Evolutionary conservation across 306 rosid genomes (phyloP).

Genomic region (Cucumis sativus): DNA sequence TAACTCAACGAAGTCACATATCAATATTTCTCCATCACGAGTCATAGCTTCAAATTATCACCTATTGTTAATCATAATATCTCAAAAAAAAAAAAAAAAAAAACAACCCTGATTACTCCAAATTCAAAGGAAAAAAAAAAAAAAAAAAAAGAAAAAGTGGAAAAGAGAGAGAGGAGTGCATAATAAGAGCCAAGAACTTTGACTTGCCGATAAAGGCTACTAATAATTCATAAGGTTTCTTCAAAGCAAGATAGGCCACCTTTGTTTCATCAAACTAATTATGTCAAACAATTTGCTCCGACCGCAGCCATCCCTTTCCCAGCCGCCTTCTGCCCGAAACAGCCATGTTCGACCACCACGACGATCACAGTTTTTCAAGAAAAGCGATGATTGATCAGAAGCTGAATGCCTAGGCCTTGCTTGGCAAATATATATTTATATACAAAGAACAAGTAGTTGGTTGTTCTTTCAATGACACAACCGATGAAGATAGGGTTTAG

Average conservation of each 20-base stretch:
- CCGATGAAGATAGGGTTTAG: background rate
- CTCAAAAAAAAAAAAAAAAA: background rate
- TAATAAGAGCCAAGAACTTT: conserved; percentile 6
- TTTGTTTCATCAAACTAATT: background rate
- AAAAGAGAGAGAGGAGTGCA: background rate
- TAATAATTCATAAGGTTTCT: background rate
- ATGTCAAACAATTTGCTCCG: background rate
- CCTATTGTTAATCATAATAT: background rate
- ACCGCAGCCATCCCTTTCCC: background rate
- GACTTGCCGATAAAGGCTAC: background rate
- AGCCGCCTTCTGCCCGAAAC: background rate
- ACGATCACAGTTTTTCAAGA: background rate
- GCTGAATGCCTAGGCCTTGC: background rate
- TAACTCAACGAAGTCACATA: background rate
- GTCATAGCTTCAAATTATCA: background rate
- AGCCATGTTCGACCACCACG: background rate
- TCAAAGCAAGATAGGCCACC: background rate
- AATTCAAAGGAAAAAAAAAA: background rate
- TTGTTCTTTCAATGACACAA: background rate
- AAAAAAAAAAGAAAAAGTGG: background rate
- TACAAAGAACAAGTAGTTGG: background rate
- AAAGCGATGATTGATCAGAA: background rate
- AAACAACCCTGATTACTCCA: background rate
- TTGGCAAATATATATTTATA: background rate
- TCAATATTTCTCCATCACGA: background rate